phyloP scores from a whole-genome alignment of 75 land plant genomes.

The Picea glauca region DNA sequence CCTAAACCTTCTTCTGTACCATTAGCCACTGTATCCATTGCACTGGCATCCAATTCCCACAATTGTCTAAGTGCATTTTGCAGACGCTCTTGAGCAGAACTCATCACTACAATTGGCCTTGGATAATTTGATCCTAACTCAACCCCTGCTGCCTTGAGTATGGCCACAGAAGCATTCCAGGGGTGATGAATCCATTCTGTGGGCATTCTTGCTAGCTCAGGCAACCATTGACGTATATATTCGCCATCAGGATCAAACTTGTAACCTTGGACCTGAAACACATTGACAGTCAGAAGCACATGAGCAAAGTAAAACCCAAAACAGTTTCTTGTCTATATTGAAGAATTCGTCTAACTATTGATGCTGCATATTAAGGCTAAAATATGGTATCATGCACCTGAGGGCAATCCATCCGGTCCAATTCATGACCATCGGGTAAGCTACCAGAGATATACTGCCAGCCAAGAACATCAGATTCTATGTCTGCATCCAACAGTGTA shows the following conservation, averaged over 20 bases:
- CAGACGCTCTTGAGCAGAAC: slow-evolving; percentile 61
- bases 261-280: slow-evolving; percentile 66
- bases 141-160: slow-evolving; percentile 81
- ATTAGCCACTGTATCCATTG: slow-evolving; percentile 28
- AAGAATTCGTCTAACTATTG: not conserved
- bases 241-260: slow-evolving; percentile 86
- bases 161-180: slow-evolving; percentile 80
- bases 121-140: slow-evolving; percentile 92
- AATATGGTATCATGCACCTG: slow-evolving; percentile 39
- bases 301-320: not conserved
- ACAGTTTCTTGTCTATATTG: not conserved
- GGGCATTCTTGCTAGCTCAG: slow-evolving; percentile 87
- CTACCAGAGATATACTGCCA: slow-evolving; percentile 97
- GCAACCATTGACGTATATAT: slow-evolving; percentile 92
- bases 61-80: slow-evolving; percentile 56
- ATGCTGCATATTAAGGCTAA: not conserved
- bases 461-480: slow-evolving; percentile 90
- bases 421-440: slow-evolving; percentile 90
- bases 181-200: slow-evolving; percentile 98
- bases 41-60: slow-evolving; percentile 66
- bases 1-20: slow-evolving; percentile 54
- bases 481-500: slow-evolving; percentile 83
- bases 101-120: slow-evolving; percentile 75
- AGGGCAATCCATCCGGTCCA: slow-evolving; percentile 78
- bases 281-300: slow-evolving; percentile 2